Conservation (phyloP, 257 asterid genomes). For the Lycium barbarum region DNA sequence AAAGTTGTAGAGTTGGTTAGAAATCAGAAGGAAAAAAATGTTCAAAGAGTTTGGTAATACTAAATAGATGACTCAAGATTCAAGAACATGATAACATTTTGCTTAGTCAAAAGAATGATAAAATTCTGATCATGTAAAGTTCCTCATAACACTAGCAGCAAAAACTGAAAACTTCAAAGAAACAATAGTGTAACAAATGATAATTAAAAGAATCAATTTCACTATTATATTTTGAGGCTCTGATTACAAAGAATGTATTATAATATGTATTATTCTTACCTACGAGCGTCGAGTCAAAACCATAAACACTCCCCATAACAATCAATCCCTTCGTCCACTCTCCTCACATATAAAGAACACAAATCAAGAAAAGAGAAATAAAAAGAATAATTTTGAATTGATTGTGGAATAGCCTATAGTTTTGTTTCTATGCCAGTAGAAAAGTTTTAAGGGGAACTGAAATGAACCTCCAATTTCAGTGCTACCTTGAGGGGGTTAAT, state of each 20-base stretch:
- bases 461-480: conserved; percentile 80
- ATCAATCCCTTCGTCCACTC: background rate
- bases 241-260: conserved; percentile 29
- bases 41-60: background rate
- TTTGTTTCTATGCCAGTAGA: too few species aligned
- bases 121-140: background rate
- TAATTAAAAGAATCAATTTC: conserved; percentile 28
- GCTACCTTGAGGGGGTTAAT: conserved; percentile 72
- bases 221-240: background rate
- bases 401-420: background rate
- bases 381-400: background rate
- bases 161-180: background rate
- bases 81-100: background rate
- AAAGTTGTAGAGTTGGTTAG: background rate
- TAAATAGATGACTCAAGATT: background rate
- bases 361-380: conserved; percentile 5
- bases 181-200: background rate
- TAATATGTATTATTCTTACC: background rate
- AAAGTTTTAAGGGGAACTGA: conserved; percentile 61
- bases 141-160: background rate
- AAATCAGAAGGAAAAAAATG: background rate
- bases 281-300: background rate
- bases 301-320: background rate
- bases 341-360: background rate
- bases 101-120: background rate